Percentiles rank a stretch among this genome's conserved stretches.
These are phyloP conservation scores for Amanita pallidorosea DNA, from an alignment of 768 basidiomycete species.

Conservation along the genomic window DNA sequence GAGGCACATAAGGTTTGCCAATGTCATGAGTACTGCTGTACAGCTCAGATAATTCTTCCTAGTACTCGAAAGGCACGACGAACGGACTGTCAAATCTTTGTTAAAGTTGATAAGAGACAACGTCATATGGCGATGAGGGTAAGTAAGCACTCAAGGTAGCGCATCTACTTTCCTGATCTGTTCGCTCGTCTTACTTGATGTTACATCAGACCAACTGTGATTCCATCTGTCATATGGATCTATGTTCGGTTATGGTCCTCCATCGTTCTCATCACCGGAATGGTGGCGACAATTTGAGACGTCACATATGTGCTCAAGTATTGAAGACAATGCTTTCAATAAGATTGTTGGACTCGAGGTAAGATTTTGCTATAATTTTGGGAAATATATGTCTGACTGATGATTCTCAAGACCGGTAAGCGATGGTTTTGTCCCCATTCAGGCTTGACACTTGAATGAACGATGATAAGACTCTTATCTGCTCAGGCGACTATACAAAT, in stretches of 20 bases:
- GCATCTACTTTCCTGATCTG: slow-evolving; percentile 4
- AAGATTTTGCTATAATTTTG: slow-evolving; percentile 3
- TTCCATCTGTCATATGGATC: slow-evolving; percentile 53
- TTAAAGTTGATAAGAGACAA: slow-evolving; percentile 51
- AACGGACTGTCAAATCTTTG: slow-evolving; percentile 44
- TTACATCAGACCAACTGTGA: slow-evolving; percentile 50
- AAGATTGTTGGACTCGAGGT: slow-evolving; percentile 58
- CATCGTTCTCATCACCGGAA: slow-evolving; percentile 69
- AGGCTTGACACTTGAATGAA: slow-evolving; percentile 31
- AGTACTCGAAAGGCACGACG: slow-evolving; percentile 39
- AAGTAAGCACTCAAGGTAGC: slow-evolving; percentile 62
- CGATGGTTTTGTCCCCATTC: slow-evolving; percentile 60
- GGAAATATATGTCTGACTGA: background rate
- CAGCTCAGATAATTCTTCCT: slow-evolving; percentile 25
- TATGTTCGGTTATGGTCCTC: slow-evolving; percentile 54
- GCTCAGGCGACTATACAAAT: slow-evolving; percentile 46
- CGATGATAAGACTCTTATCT: background rate
- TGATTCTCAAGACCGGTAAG: slow-evolving; percentile 49
- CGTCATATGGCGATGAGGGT: slow-evolving; percentile 65
- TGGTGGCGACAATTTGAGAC: slow-evolving; percentile 66
- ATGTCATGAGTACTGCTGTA: background rate
- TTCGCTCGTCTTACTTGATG: slow-evolving; percentile 1
- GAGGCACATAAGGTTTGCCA: slow-evolving; percentile 59
- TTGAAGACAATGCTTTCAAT: slow-evolving; percentile 46
- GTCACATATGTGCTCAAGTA: slow-evolving; percentile 59